Percentiles rank a stretch among this genome's conserved stretches.
These are phyloP conservation scores for Prinsepia uniflora DNA, from an alignment of 306 rosid genomes.

Conservation along the genomic window DNA sequence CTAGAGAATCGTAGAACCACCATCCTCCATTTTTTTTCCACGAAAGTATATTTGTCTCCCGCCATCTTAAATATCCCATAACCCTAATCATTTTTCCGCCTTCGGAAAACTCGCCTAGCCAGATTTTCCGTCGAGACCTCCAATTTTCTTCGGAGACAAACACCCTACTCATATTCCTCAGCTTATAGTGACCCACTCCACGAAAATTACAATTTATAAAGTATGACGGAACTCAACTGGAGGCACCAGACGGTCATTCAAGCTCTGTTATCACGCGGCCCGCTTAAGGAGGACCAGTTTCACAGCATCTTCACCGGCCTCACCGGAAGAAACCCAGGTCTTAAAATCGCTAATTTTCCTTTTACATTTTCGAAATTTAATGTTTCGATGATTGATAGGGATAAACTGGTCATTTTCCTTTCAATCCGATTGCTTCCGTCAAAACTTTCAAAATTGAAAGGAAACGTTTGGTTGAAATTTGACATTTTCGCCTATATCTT, in stretches of 20 bases:
- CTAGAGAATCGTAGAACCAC: not conserved
- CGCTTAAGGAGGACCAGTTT: conserved; percentile 59
- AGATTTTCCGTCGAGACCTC: not conserved
- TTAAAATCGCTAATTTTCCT: not conserved
- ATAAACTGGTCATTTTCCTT: not conserved
- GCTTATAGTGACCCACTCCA: not conserved
- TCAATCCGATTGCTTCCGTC: not conserved
- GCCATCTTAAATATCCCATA: conserved; percentile 8
- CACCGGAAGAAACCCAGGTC: conserved; percentile 78
- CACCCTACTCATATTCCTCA: not conserved
- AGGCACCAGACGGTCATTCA: conserved; percentile 74
- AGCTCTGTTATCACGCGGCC: conserved; percentile 78
- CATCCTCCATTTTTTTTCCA: not conserved
- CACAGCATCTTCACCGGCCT: conserved; percentile 56
- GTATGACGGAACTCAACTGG: conserved; percentile 48
- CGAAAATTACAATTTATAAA: conserved; percentile 32
- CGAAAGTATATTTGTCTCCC: not conserved
- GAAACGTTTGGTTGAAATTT: not conserved
- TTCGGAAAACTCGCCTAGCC: not conserved
- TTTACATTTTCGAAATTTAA: not conserved
- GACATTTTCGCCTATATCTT: not conserved
- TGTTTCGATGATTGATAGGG: not conserved
- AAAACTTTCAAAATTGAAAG: not conserved
- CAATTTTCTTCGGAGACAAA: not conserved
- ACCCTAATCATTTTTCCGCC: conserved; percentile 17